phyloP scores from a whole-genome alignment of 2,329 filamentous ascomycete species.

The Hypoxylon sp. region DNA sequence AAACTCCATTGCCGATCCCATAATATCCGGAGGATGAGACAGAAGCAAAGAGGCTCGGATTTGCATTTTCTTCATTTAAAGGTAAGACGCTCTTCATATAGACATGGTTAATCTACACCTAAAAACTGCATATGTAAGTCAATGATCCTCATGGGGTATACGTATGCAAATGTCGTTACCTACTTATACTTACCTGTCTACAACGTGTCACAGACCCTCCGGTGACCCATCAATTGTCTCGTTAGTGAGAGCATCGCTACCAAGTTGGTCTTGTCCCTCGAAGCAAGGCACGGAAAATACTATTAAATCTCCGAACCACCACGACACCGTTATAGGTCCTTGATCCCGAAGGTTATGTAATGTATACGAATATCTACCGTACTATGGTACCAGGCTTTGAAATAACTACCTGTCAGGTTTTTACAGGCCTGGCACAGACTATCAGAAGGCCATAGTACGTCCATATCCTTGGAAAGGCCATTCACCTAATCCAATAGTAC shows the following conservation, averaged over 20 bases:
- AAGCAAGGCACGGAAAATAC: conserved; percentile 20
- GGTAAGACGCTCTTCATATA: conserved; percentile 2
- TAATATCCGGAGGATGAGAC: conserved; percentile 9
- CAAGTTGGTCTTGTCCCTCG: conserved; percentile 18
- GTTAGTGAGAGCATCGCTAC: conserved; percentile 30
- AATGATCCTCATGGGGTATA: background rate
- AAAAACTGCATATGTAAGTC: background rate
- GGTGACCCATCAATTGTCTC: conserved; percentile 1
- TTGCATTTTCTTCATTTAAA: conserved; percentile 16
- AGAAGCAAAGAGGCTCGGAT: conserved; percentile 17
- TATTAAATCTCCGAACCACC: conserved; percentile 40
- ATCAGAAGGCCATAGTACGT: too few species aligned
- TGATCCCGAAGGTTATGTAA: conserved; percentile 4
- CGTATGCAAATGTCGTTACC: background rate
- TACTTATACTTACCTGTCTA: background rate
- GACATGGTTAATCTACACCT: conserved; percentile 4
- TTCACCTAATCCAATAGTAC: conserved; percentile 19
- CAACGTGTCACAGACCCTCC: conserved; percentile 14
- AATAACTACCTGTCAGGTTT: too few species aligned
- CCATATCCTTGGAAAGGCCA: conserved; percentile 24
- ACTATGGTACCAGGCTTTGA: too few species aligned
- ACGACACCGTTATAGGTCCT: conserved; percentile 16
- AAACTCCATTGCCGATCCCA: conserved; percentile 32
- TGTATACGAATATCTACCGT: conserved; percentile 11
- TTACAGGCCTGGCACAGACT: too few species aligned